Evolutionary conservation across 768 basidiomycete species (phyloP).

Genomic region (Boletus sp.): DNA sequence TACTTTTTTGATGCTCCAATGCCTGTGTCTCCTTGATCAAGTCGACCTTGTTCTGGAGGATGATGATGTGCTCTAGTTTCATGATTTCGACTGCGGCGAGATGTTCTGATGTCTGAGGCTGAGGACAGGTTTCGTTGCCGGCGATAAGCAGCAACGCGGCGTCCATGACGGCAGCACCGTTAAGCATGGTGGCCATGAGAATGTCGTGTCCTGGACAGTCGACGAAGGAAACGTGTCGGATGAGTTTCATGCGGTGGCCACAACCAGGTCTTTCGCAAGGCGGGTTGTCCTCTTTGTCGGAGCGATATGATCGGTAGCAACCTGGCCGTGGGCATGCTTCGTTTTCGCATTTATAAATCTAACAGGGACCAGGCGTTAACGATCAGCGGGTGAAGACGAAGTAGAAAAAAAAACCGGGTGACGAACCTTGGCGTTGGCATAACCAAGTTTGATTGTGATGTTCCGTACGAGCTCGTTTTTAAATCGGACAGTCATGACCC

Average conservation of each 20-base stretch:
- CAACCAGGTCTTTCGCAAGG: conserved; percentile 93
- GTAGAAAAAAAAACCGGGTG: not conserved
- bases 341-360: conserved; percentile 99
- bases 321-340: conserved; percentile 89
- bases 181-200: conserved; percentile 99
- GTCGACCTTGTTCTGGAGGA: conserved; percentile 98
- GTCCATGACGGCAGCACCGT: conserved; percentile 99
- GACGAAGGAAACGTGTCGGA: conserved; percentile 98
- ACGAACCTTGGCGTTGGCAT: conserved; percentile 95
- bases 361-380: conserved; percentile 5
- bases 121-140: conserved; percentile 97
- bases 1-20: conserved; percentile 94
- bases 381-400: not conserved
- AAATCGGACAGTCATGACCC: conserved; percentile 96
- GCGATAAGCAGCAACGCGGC: conserved; percentile 94
- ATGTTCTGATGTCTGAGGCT: conserved; percentile 98
- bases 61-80: conserved; percentile 97
- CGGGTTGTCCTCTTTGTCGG: conserved; percentile 91
- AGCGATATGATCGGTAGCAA: conserved; percentile 90
- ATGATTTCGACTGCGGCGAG: conserved; percentile 98
- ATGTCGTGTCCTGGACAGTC: conserved; percentile 98
- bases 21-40: conserved; percentile 94
- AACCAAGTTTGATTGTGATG: conserved; percentile 99
- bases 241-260: conserved; percentile 81
- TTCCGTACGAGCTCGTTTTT: conserved; percentile 99